Evolutionary conservation across 2,329 filamentous ascomycete species (phyloP).

Genomic region (Fusarium odoratissimum): DNA sequence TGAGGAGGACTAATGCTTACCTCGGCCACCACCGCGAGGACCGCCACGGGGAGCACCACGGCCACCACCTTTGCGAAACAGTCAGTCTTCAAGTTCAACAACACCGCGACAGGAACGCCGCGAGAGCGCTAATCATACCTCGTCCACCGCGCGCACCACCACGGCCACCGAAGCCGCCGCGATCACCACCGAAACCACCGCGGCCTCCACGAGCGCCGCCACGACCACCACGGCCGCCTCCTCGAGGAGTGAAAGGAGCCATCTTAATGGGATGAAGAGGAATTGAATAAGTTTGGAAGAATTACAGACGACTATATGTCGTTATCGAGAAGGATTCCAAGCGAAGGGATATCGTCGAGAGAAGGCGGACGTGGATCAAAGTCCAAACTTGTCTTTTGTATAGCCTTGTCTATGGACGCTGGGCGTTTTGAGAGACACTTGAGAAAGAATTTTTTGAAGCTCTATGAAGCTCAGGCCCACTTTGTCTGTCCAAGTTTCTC

Average conservation of each 20-base stretch:
- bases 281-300: conserved; percentile 42
- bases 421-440: conserved; percentile 41
- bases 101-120: conserved; percentile 8
- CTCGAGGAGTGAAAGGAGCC: conserved; percentile 49
- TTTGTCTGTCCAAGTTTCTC: conserved; percentile 40
- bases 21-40: conserved; percentile 56
- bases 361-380: conserved; percentile 45
- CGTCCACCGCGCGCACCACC: conserved; percentile 43
- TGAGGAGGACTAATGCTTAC: conserved; percentile 43
- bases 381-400: conserved; percentile 48
- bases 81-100: conserved; percentile 44
- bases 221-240: conserved; percentile 49
- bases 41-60: conserved; percentile 49
- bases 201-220: conserved; percentile 52
- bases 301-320: conserved; percentile 33
- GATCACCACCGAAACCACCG: conserved; percentile 51
- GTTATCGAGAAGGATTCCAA: conserved; percentile 31
- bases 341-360: conserved; percentile 36
- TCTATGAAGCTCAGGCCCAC: conserved; percentile 46
- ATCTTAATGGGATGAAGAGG: conserved; percentile 45
- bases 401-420: conserved; percentile 46
- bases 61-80: conserved; percentile 48
- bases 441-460: conserved; percentile 56
- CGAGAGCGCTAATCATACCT: conserved; percentile 33
- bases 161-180: conserved; percentile 50